Percentiles rank a stretch among this genome's conserved stretches.
These are phyloP conservation scores for Cantharellus cinnabarinus DNA, from an alignment of 768 basidiomycete genomes.

Conservation along the genomic window DNA sequence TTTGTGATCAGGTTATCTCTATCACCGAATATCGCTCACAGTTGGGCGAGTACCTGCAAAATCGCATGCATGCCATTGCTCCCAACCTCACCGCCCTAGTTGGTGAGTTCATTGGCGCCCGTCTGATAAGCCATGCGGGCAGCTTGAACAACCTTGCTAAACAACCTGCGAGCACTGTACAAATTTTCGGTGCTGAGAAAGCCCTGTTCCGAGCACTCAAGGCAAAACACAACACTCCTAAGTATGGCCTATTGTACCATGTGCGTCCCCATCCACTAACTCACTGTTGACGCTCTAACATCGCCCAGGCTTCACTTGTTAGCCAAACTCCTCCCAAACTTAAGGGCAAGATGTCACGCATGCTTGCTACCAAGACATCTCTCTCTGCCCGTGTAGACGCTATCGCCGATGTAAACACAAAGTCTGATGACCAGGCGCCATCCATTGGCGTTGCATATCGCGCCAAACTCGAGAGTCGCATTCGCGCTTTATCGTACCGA, in stretches of 20 bases:
- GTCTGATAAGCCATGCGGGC: constrained; percentile 56
- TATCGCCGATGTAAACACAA: constrained; percentile 77
- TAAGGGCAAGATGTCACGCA: constrained; percentile 99
- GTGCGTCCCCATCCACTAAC: constrained; percentile 22
- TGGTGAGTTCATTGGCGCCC: constrained; percentile 56
- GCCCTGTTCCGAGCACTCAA: constrained; percentile 57
- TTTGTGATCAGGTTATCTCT: constrained; percentile 96
- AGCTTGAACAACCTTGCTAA: constrained; percentile 50
- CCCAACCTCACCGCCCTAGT: constrained; percentile 83
- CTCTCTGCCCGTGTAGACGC: constrained; percentile 96
- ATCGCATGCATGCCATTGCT: constrained; percentile 95
- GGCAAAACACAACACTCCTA: constrained; percentile 88
- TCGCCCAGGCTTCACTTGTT: constrained; percentile 67
- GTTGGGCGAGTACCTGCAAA: constrained; percentile 87
- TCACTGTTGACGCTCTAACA: neutral
- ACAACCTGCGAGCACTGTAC: constrained; percentile 60
- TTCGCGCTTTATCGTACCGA: constrained; percentile 74
- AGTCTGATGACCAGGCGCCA: constrained; percentile 62
- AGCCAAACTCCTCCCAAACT: constrained; percentile 95
- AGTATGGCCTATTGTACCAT: constrained; percentile 99
- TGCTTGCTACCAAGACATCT: constrained; percentile 97
- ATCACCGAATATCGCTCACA: constrained; percentile 90
- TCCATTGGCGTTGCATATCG: constrained; percentile 86
- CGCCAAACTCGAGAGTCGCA: constrained; percentile 82
- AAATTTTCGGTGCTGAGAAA: constrained; percentile 61